These are phyloP conservation scores for Purshia tridentata DNA, from an alignment of 306 rosid genomes.

Conservation along the genomic window DNA sequence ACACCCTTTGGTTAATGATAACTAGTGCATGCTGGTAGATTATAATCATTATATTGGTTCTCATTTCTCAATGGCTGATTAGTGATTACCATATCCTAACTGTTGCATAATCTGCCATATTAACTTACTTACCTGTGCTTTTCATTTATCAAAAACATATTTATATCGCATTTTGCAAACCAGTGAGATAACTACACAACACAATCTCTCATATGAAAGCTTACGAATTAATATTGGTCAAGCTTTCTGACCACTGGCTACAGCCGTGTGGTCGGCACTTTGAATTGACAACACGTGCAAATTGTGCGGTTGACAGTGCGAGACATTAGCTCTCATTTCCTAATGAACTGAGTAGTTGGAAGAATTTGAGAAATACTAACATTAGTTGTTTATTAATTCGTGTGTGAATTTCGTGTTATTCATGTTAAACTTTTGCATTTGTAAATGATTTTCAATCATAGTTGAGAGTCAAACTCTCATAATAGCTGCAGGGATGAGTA, in stretches of 20 bases:
- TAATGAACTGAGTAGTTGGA: constrained; percentile 10
- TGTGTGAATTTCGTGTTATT: too few relatives aligned
- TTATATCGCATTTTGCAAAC: constrained; percentile 3
- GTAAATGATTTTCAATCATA: too few relatives aligned
- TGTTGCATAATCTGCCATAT: neutral
- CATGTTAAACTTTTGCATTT: too few relatives aligned
- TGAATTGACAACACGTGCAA: constrained; percentile 47
- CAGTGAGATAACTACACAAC: constrained; percentile 15
- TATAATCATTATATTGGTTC: too few relatives aligned
- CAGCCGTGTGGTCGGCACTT: neutral
- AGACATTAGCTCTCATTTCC: constrained; percentile 26
- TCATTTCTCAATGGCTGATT: too few relatives aligned
- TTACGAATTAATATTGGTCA: constrained; percentile 4
- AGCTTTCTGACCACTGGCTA: constrained; percentile 10
- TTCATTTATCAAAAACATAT: constrained; percentile 16
- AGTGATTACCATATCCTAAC: neutral
- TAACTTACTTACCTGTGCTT: constrained; percentile 15
- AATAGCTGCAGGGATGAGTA: neutral
- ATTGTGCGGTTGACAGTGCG: constrained; percentile 24
- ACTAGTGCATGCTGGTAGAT: too few relatives aligned
- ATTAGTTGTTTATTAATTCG: too few relatives aligned
- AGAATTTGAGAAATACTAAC: too few relatives aligned
- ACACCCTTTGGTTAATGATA: too few relatives aligned
- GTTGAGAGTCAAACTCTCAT: too few relatives aligned
- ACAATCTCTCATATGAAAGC: neutral